Percentiles rank a stretch among this genome's conserved stretches.
Conservation (phyloP, 192 early-diverging fungal species). For the Chytriomyces hyalinus region DNA sequence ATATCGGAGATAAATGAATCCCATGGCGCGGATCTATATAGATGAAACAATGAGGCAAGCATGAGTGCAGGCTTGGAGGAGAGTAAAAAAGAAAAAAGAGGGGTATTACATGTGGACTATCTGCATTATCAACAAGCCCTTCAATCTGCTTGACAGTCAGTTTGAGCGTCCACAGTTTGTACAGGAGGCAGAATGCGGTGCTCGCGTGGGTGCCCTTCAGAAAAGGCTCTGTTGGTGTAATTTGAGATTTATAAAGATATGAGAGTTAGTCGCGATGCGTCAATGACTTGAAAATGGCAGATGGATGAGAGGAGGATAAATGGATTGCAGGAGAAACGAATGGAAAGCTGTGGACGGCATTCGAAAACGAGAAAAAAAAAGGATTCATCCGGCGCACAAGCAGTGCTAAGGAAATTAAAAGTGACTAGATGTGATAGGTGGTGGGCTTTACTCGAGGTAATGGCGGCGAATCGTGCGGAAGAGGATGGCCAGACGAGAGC, state of each 20-base stretch:
- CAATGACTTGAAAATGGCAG: background rate
- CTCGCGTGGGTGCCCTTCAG: constrained; percentile 77
- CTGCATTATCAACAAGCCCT: constrained; percentile 73
- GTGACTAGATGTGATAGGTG: too few species aligned
- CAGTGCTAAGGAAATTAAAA: too few species aligned
- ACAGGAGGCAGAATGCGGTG: constrained; percentile 83
- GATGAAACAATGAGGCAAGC: constrained; percentile 51
- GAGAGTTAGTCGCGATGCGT: too few species aligned
- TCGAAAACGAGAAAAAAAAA: background rate
- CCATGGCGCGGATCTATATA: constrained; percentile 67
- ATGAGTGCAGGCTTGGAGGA: background rate
- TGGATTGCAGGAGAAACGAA: background rate
- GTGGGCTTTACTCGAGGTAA: too few species aligned
- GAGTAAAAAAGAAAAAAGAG: constrained; percentile 16
- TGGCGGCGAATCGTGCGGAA: too few species aligned
- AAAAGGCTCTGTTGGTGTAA: constrained; percentile 67
- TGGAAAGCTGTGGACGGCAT: background rate
- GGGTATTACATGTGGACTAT: constrained; percentile 68
- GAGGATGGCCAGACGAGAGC: background rate
- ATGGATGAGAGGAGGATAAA: background rate
- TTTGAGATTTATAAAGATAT: background rate
- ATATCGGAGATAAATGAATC: constrained; percentile 82
- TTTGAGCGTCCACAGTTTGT: constrained; percentile 80
- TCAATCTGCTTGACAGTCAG: constrained; percentile 80
- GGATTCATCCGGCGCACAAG: background rate